A percentile compares a stretch with the other conserved stretches of the same genome.
Evolutionary conservation across 345 rosid genomes (phyloP).

Genomic region (Eucalyptus globulus): DNA sequence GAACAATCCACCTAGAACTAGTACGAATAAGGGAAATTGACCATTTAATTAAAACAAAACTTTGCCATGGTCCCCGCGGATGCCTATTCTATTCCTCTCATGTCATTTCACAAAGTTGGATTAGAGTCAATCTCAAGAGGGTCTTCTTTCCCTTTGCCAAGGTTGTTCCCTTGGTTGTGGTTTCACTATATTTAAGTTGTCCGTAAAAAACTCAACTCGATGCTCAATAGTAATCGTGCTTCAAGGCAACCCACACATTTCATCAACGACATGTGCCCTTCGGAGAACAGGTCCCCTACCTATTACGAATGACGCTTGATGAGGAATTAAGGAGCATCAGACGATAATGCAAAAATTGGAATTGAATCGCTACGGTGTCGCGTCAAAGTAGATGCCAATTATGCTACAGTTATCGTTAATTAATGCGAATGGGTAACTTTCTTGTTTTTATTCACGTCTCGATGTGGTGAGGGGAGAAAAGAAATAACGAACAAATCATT

Average conservation of each 20-base stretch:
- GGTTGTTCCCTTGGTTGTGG: neutral
- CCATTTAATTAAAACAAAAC: neutral
- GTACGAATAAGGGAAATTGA: neutral
- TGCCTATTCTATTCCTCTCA: neutral
- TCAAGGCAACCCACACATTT: neutral
- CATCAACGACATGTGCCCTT: neutral
- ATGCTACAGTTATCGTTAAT: neutral
- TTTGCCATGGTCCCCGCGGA: neutral
- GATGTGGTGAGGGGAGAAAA: neutral
- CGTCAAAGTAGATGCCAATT: neutral
- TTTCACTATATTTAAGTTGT: too few relatives aligned
- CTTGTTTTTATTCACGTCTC: neutral
- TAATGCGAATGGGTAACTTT: neutral
- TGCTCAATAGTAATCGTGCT: neutral
- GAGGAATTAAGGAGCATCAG: neutral
- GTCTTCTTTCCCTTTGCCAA: neutral
- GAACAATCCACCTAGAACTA: neutral
- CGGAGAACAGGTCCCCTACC: accelerated
- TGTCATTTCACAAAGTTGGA: neutral
- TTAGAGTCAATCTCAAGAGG: too few relatives aligned
- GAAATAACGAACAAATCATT: neutral
- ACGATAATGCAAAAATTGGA: neutral
- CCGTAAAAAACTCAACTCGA: too few relatives aligned
- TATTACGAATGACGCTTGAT: neutral
- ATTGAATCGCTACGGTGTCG: neutral